Evolutionary conservation across 257 asterid species (phyloP), one percentile per base, ranked within the genome.

Genomic region (Misopates orontium): DNA sequence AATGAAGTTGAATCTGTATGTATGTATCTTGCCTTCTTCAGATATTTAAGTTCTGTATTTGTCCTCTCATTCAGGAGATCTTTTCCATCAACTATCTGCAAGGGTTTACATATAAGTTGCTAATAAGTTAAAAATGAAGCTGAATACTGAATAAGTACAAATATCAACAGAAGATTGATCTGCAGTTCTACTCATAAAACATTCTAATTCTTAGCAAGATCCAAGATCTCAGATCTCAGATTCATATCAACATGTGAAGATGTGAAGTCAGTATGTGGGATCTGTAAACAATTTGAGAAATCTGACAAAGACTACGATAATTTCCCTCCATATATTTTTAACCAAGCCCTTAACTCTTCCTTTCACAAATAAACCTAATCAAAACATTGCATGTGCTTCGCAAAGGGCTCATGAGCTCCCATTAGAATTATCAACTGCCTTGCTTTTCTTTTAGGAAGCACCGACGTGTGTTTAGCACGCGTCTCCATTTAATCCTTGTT

Each of bases 41-140:
- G 88, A 76, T 92, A 89, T 21, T 84, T 77, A 59, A 92, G 80
- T 75, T 89, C 97, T 45, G 97, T 80, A 66, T 84, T 78, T 14
- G 95, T 92, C 73, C 96, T 78, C 71, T 89, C 96, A 41, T 89
- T 92, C 73, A 92, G 79, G 31, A 89, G 94, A 77, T 92, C 96
- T 70, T 77, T 83, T 71, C 98, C 98, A 47, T 92, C 88, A 31
- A 92, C 24, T 55, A 92, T 85, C 98, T 92, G 86, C 73, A 72
- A 47, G 59, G 16, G 42, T 2, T 57, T n/a, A 66, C 45, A 47
- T 49, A 36, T 36, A 58, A 55, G 57, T 22, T 18, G 51, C 22
- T 39, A 6, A 20, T 25, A 23, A 55, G 56, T 54, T 53, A 23
- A 53, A n/a, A 52, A 6, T 32, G 17, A 47, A 61, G 10, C 31